Percentiles rank a stretch among this genome's conserved stretches.
Evolutionary conservation across 2,329 filamentous ascomycete species (phyloP).

Genomic region (Venturia carpophila): DNA sequence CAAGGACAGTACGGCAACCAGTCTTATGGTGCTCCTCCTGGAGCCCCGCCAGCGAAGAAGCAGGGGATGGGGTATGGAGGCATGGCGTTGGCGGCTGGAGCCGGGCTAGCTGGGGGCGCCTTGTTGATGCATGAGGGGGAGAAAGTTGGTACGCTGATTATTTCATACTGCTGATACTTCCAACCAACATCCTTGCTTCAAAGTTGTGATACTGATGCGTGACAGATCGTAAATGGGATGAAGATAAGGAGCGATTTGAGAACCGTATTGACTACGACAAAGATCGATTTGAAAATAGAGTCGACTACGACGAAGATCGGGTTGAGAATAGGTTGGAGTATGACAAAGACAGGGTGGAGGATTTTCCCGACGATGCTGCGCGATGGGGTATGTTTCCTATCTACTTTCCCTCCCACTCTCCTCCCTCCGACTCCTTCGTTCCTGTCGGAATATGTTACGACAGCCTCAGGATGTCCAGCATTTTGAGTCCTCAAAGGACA

Average conservation of each 20-base stretch:
- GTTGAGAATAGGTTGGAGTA: not conserved
- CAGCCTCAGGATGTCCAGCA: too few species aligned
- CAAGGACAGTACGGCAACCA: slow-evolving; percentile 21
- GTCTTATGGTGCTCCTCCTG: not conserved
- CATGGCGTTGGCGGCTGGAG: slow-evolving; percentile 34
- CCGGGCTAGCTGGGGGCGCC: slow-evolving; percentile 38
- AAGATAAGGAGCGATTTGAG: slow-evolving; percentile 21
- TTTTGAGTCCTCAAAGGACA: too few species aligned
- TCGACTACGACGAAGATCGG: slow-evolving; percentile 20
- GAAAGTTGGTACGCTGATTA: slow-evolving; percentile 30
- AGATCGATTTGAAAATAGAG: slow-evolving; percentile 26
- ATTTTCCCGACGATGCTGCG: slow-evolving; percentile 35
- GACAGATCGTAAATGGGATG: slow-evolving; percentile 30
- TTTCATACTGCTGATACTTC: not conserved
- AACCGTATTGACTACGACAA: slow-evolving; percentile 21
- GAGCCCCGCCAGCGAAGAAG: not conserved
- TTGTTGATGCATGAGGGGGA: slow-evolving; percentile 40
- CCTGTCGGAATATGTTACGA: too few species aligned
- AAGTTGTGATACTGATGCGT: not conserved
- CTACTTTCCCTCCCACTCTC: too few species aligned
- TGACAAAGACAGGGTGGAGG: slow-evolving; percentile 29
- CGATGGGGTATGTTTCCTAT: slow-evolving; percentile 17
- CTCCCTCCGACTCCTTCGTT: too few species aligned
- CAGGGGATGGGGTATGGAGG: slow-evolving; percentile 20
- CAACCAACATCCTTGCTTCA: not conserved